phyloP scores from a whole-genome alignment of 192 early-diverging fungal species.

The Podila minutissima region DNA sequence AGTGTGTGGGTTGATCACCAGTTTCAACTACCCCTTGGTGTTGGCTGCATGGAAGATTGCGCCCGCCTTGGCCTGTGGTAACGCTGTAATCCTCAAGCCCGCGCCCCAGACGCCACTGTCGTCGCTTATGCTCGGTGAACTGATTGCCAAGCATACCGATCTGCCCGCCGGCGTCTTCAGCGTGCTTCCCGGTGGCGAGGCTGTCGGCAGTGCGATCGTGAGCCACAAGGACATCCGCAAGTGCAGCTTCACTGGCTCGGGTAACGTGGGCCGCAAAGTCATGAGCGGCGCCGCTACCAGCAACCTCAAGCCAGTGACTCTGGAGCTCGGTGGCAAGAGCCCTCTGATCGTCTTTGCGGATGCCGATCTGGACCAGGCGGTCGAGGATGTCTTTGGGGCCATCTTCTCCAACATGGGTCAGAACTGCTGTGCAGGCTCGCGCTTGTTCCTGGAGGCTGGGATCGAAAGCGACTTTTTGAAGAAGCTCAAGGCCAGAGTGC shows the following conservation, averaged over 20 bases:
- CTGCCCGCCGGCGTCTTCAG: constrained; percentile 86
- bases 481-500: constrained; percentile 61
- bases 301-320: constrained; percentile 77
- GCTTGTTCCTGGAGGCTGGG: constrained; percentile 78
- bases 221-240: constrained; percentile 72
- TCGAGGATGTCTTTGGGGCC: constrained; percentile 71
- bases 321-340: constrained; percentile 94
- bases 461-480: constrained; percentile 78
- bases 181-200: constrained; percentile 82
- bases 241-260: constrained; percentile 83
- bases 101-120: constrained; percentile 75
- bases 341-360: constrained; percentile 85
- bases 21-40: constrained; percentile 79
- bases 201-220: constrained; percentile 76
- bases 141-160: constrained; percentile 74
- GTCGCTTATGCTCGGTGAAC: constrained; percentile 68
- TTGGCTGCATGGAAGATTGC: constrained; percentile 87
- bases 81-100: constrained; percentile 81
- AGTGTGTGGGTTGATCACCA: constrained; percentile 81
- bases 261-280: constrained; percentile 70
- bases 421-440: constrained; percentile 80
- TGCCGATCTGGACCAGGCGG: constrained; percentile 78
- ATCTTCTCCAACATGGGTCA: constrained; percentile 89
- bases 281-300: constrained; percentile 66
- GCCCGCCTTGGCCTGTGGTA: constrained; percentile 81